Evolutionary conservation across 148 eudicot genomes (phyloP), one percentile per base, ranked within the genome.

Genomic region (Simmondsia chinensis): DNA sequence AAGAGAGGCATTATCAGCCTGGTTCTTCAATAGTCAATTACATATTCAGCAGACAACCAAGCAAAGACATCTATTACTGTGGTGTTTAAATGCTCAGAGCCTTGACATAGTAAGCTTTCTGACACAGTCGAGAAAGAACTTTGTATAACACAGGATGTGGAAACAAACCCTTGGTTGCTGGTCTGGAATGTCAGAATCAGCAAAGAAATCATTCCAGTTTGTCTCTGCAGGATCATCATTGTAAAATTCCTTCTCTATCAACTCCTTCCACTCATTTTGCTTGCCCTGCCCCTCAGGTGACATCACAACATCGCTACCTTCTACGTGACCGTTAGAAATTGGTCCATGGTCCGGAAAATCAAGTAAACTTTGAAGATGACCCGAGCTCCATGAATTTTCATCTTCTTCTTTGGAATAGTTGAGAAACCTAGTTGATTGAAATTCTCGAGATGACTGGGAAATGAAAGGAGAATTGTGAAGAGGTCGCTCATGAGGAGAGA

Each of bases 151-250:
- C n/a, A n/a, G n/a, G n/a, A n/a, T n/a, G 15, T 5, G 38, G 47
- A 38, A 56, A 16, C 76, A 21, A 48, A 87, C 96, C 94, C 62
- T 72, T 26, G 80, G 51, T 30, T 63, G 68, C 43, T 63, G 73
- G 42, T 76, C 80, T 13, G 45, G 61, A 20, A 56, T 62, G 46
- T 67, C 56, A 27, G 66, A 61, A 60, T 76, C 81, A 23, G 54
- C 72, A 33, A 79, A 60, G 26, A 86, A 26, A 34, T 76, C 82
- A 32, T 63, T 62, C 94, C 94, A 87, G 54, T 72, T 66, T 47
- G 86, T 54, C 37, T 69, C 80, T 30, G 78, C 15, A 21, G 71
- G 43, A 50, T 74, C 83, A 50, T 71, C 76, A 47, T n/a, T n/a
- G n/a, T 45, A 69, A 24, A 87, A 61, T 23, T 76, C 52, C 45